Evolutionary conservation across 192 early-diverging fungal species (phyloP), one percentile per base, ranked within the genome.

Genomic region (Coemansia sp.): DNA sequence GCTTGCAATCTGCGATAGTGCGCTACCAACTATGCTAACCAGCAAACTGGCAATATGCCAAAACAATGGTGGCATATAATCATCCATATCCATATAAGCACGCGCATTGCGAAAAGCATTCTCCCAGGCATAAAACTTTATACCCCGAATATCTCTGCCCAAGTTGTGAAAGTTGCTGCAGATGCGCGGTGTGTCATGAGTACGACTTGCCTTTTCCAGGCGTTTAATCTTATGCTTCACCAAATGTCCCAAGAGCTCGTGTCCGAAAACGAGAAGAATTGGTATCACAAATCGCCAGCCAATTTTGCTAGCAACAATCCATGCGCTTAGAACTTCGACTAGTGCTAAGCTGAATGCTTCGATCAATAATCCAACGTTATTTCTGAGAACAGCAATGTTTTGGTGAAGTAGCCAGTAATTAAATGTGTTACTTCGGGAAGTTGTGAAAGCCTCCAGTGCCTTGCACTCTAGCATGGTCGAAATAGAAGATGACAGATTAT

Each of bases 41-140:
- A 66, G 7, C 7, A 58, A 32, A 1, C 19, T 59, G 7, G 69
- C 12, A 1, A 66, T 37, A 16, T 64, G 57, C 65, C 77, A 69
- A 13, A 78, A 32, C 19, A 62, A 13, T 1, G 75, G 72, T 8
- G 79, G 60, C 9, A 57, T 45, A 43, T 56, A 48, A 1, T 50
- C 35, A 23, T 58, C 52, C 11, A 52, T 39, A 18, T 78, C 69
- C 19, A 56, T n/a, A 3, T 48, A 13, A 20, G 9, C 16, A 4
- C 18, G 50, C 3, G 51, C 52, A 23, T 24, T 54, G 43, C 26
- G 65, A 19, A 71, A 69, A n/a, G 61, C 78, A 1, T 75, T 51
- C 55, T 84, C 82, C 84, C 84, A 89, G 13, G 84, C 85, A 55
- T 86, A 89, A 51, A 85, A 85, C 65, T 89, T 90, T 65, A 90